A percentile compares a stretch with the other conserved stretches of the same genome.
phyloP scores from a whole-genome alignment of 1,284 basidiomycete species.

The Coniferiporia weirii region DNA sequence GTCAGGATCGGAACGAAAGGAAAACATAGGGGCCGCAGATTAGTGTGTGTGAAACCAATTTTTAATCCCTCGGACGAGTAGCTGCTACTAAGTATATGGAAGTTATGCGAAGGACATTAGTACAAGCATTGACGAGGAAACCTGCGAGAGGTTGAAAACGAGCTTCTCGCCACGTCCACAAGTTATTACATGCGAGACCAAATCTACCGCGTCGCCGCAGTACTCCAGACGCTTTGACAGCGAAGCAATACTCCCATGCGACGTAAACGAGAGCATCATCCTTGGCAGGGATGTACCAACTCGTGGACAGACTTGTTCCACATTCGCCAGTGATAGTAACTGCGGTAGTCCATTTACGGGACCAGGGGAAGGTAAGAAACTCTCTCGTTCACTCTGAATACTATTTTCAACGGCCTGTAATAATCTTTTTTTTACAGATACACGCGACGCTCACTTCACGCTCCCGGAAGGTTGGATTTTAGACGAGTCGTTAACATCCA shows the following conservation, averaged over 20 bases:
- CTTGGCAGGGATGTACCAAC: too few species aligned
- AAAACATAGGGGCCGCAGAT: too few species aligned
- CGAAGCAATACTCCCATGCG: too few species aligned
- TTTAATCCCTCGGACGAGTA: background rate
- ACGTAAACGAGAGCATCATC: too few species aligned
- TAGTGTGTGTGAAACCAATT: too few species aligned
- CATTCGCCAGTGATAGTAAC: too few species aligned
- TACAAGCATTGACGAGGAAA: background rate
- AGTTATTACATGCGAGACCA: background rate
- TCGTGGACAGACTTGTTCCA: too few species aligned
- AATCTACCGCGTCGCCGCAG: background rate
- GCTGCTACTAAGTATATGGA: background rate
- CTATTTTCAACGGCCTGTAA: background rate
- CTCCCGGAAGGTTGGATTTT: background rate
- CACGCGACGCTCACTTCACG: background rate
- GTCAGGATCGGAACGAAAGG: background rate
- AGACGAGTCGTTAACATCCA: background rate
- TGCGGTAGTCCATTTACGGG: too few species aligned
- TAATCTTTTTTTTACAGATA: background rate
- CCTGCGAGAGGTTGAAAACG: background rate
- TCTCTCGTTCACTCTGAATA: background rate
- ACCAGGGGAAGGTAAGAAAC: background rate
- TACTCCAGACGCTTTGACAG: background rate
- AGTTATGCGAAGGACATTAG: background rate
- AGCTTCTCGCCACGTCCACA: background rate